phyloP scores from a whole-genome alignment of 495 filamentous ascomycete genomes.

The Penicillium ochrochloron region DNA sequence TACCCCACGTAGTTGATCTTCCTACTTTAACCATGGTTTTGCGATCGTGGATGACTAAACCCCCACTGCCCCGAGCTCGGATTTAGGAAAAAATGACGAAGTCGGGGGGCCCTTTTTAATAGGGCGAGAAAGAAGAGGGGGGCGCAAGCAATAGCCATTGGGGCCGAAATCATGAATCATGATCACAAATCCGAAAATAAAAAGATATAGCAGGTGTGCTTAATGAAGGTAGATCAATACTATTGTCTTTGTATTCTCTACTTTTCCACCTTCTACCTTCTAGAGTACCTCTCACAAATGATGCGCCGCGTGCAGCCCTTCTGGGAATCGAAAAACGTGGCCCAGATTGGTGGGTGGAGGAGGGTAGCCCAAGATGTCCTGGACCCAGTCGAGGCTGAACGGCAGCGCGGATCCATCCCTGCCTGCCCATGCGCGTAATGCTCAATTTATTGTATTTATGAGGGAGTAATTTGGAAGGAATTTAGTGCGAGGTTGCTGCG shows the following conservation, averaged over 20 bases:
- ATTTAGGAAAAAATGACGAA: not conserved
- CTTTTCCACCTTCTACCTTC: not conserved
- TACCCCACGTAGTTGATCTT: not conserved
- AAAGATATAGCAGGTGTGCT: not conserved
- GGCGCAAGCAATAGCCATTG: not conserved
- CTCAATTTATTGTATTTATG: not conserved
- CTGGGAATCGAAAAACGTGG: slow-evolving; percentile 23
- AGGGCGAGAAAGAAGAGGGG: not conserved
- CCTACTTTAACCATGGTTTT: not conserved
- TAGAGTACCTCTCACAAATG: not conserved
- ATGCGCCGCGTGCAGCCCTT: slow-evolving; percentile 10
- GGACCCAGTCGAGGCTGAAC: slow-evolving; percentile 25
- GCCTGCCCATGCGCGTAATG: slow-evolving; percentile 17
- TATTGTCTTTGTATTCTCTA: not conserved
- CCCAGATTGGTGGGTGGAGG: slow-evolving; percentile 22
- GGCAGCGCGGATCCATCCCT: slow-evolving; percentile 23
- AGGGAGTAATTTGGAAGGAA: not conserved
- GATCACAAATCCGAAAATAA: not conserved
- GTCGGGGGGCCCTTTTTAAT: not conserved
- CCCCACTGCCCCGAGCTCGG: not conserved
- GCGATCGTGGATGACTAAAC: not conserved
- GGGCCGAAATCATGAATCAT: slow-evolving; percentile 1
- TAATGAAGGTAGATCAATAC: not conserved
- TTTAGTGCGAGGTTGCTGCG: not conserved
- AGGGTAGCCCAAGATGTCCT: slow-evolving; percentile 2